Conservation (phyloP, 2,329 filamentous ascomycete species). For the Alternaria tenuissima region DNA sequence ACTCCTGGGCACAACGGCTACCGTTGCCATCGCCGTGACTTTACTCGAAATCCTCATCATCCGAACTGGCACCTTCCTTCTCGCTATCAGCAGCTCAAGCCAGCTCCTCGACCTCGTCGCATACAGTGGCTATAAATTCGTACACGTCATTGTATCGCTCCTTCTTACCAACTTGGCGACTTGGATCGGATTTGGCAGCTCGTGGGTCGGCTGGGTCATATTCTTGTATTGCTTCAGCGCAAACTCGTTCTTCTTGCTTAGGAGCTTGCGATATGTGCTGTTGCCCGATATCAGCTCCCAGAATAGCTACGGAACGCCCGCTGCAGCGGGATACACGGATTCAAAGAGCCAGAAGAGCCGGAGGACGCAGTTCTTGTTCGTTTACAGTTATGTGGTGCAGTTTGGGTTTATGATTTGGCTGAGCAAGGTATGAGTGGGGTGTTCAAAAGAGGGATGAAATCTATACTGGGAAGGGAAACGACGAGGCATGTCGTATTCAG, state of each 20-base stretch:
- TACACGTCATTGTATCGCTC: constrained; percentile 92
- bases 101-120: constrained; percentile 94
- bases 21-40: constrained; percentile 82
- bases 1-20: constrained; percentile 87
- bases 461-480: not conserved
- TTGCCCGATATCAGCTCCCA: constrained; percentile 70
- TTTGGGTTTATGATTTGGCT: constrained; percentile 92
- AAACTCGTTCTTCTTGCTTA: constrained; percentile 94
- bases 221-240: constrained; percentile 93
- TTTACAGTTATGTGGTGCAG: constrained; percentile 88
- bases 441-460: not conserved
- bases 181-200: constrained; percentile 80
- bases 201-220: constrained; percentile 86
- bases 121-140: constrained; percentile 98
- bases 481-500: not conserved
- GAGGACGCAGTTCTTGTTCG: constrained; percentile 47
- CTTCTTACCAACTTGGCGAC: constrained; percentile 69
- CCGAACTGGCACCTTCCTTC: constrained; percentile 90
- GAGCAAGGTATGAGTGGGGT: constrained; percentile 47
- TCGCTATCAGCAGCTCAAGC: constrained; percentile 92
- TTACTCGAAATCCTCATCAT: constrained; percentile 87
- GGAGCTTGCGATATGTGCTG: constrained; percentile 94
- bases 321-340: constrained; percentile 70
- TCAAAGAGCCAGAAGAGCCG: constrained; percentile 72
- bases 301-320: constrained; percentile 35